Evolutionary conservation across 2,329 filamentous ascomycete genomes (phyloP).

Genomic region (Calonectria ilicicola): DNA sequence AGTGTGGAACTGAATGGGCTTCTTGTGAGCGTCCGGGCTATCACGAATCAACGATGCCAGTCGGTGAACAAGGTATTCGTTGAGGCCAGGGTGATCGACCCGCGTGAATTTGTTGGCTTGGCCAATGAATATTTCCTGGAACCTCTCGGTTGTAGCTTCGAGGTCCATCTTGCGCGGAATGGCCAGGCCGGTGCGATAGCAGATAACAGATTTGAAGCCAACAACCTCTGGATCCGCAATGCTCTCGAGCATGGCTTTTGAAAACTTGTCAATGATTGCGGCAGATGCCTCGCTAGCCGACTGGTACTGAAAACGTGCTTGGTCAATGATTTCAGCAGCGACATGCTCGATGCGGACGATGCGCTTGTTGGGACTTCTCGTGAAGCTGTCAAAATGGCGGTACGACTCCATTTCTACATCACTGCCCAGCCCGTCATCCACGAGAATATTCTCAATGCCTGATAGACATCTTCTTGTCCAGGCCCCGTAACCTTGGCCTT

Average conservation of each 20-base stretch:
- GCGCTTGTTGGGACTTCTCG: constrained; percentile 72
- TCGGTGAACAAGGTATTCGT: constrained; percentile 76
- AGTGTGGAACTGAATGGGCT: constrained; percentile 87
- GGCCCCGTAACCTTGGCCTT: constrained; percentile 58
- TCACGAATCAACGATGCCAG: constrained; percentile 70
- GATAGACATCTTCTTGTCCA: constrained; percentile 75
- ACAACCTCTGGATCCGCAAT: constrained; percentile 76
- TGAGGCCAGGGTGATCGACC: constrained; percentile 73
- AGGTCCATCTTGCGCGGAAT: constrained; percentile 61
- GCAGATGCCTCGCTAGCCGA: constrained; percentile 41
- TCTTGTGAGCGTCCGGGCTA: constrained; percentile 60
- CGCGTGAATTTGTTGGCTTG: constrained; percentile 56
- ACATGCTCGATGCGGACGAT: constrained; percentile 84
- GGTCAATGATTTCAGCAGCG: constrained; percentile 71
- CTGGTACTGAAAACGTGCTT: constrained; percentile 51
- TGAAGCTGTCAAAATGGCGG: constrained; percentile 75
- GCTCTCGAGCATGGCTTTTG: constrained; percentile 63
- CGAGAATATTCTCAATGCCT: constrained; percentile 78
- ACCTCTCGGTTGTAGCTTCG: constrained; percentile 53
- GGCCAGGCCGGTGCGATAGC: constrained; percentile 81
- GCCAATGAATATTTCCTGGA: constrained; percentile 50
- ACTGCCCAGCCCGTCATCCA: constrained; percentile 80
- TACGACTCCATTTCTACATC: constrained; percentile 68
- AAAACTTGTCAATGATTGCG: constrained; percentile 51
- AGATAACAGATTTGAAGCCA: constrained; percentile 86